Conservation (phyloP, 1,139 yeast species). For the Yamadazyma spencermartinsiae region DNA sequence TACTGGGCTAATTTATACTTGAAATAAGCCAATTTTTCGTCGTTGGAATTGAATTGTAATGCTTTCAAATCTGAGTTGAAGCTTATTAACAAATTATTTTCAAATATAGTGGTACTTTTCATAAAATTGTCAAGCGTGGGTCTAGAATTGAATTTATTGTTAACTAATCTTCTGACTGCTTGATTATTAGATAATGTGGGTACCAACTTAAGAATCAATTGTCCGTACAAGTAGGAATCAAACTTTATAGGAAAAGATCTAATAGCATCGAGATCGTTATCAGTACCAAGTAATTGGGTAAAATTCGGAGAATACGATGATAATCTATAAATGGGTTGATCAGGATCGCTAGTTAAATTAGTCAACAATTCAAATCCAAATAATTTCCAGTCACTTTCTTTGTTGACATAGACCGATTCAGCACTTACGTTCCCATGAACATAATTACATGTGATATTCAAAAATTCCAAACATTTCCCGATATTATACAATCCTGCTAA, state of each 20-base stretch:
- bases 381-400: conserved; percentile 79
- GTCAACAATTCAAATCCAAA: conserved; percentile 80
- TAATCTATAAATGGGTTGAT: conserved; percentile 43
- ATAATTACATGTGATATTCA: conserved; percentile 63
- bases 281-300: conserved; percentile 22
- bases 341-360: conserved; percentile 50
- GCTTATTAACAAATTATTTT: conserved; percentile 43
- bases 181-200: conserved; percentile 7
- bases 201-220: conserved; percentile 34
- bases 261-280: conserved; percentile 49
- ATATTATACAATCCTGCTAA: conserved; percentile 62
- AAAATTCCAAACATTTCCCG: conserved; percentile 56
- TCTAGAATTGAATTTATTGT: conserved; percentile 37
- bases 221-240: conserved; percentile 68
- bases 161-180: conserved; percentile 22
- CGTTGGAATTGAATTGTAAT: conserved; percentile 48
- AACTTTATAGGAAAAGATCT: conserved; percentile 43
- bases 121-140: conserved; percentile 51
- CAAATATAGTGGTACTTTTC: conserved; percentile 43
- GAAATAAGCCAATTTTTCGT: conserved; percentile 55
- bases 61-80: conserved; percentile 54
- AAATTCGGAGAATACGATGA: conserved; percentile 18
- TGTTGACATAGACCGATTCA: conserved; percentile 61
- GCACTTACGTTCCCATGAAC: conserved; percentile 64
- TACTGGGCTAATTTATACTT: conserved; percentile 40